Percentiles rank a stretch among this genome's conserved stretches.
phyloP scores from a whole-genome alignment of 2,329 filamentous ascomycete species.

The Claviceps arundinis region DNA sequence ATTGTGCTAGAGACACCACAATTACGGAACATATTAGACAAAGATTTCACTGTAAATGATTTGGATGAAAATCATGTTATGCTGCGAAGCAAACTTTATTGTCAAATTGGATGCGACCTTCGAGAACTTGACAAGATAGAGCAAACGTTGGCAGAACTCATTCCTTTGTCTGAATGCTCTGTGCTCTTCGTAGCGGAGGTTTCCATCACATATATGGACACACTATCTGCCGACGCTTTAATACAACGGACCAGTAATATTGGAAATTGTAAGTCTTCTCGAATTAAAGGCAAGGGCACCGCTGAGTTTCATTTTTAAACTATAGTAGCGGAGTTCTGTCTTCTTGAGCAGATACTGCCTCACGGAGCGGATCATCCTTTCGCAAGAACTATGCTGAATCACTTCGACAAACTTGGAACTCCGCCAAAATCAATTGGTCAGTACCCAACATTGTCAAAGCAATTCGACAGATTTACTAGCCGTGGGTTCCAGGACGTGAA shows the following conservation, averaged over 20 bases:
- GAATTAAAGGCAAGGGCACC: not conserved
- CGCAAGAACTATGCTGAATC: slow-evolving; percentile 69
- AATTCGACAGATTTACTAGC: slow-evolving; percentile 51
- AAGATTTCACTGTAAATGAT: slow-evolving; percentile 20
- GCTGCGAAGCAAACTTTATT: slow-evolving; percentile 56
- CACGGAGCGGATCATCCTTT: slow-evolving; percentile 70
- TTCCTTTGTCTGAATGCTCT: slow-evolving; percentile 43
- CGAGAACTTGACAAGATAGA: slow-evolving; percentile 51
- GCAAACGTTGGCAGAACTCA: slow-evolving; percentile 40
- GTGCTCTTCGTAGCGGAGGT: slow-evolving; percentile 82
- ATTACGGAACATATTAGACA: slow-evolving; percentile 29
- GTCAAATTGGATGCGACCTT: slow-evolving; percentile 71
- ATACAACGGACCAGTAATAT: slow-evolving; percentile 66
- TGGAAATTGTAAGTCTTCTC: slow-evolving; percentile 42
- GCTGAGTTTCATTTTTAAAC: slow-evolving; percentile 1
- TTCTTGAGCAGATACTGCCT: slow-evolving; percentile 77
- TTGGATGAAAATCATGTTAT: slow-evolving; percentile 33
- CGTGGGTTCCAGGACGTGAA: slow-evolving; percentile 55
- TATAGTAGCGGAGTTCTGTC: slow-evolving; percentile 57
- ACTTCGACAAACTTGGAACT: slow-evolving; percentile 71
- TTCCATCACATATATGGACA: slow-evolving; percentile 82
- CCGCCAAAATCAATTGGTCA: slow-evolving; percentile 60
- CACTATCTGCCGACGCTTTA: slow-evolving; percentile 55
- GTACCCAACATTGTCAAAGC: slow-evolving; percentile 54
- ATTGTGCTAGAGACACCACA: slow-evolving; percentile 51